phyloP scores from a whole-genome alignment of 495 filamentous ascomycete genomes.

The Lasiosphaeriaceae sp. region DNA sequence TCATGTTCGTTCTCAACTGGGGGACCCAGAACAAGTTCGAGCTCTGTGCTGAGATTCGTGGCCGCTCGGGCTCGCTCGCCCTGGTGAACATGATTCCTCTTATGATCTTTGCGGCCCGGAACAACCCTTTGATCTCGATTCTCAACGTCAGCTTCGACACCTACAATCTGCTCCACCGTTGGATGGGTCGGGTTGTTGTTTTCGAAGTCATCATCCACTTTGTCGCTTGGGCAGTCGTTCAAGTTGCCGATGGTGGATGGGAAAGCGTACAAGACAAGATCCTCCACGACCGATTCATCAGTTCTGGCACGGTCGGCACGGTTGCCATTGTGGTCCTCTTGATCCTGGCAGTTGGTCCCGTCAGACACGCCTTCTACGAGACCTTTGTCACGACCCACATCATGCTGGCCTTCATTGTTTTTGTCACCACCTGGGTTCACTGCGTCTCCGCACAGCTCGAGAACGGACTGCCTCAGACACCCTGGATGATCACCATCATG shows the following conservation, averaged over 20 bases:
- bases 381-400: conserved; percentile 86
- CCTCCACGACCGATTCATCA: conserved; percentile 51
- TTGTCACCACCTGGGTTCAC: conserved; percentile 70
- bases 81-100: conserved; percentile 89
- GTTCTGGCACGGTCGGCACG: conserved; percentile 47
- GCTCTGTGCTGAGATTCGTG: conserved; percentile 62
- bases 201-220: conserved; percentile 75
- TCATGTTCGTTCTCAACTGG: conserved; percentile 63
- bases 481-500: conserved; percentile 65
- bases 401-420: conserved; percentile 55
- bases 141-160: conserved; percentile 92
- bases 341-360: conserved; percentile 62
- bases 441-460: conserved; percentile 37
- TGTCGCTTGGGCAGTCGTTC: conserved; percentile 66
- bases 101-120: conserved; percentile 82
- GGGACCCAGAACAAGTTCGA: conserved; percentile 43
- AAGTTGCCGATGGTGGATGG: conserved; percentile 66
- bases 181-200: conserved; percentile 86
- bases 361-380: conserved; percentile 95
- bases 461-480: conserved; percentile 57
- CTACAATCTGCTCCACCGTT: conserved; percentile 91
- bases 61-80: conserved; percentile 78
- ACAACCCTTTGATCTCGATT: conserved; percentile 84
- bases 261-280: conserved; percentile 47
- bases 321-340: conserved; percentile 56